Base-by-base conservation (phyloP, 371 early-diverging fungal species). In the Edhazardia aedis region DNA sequence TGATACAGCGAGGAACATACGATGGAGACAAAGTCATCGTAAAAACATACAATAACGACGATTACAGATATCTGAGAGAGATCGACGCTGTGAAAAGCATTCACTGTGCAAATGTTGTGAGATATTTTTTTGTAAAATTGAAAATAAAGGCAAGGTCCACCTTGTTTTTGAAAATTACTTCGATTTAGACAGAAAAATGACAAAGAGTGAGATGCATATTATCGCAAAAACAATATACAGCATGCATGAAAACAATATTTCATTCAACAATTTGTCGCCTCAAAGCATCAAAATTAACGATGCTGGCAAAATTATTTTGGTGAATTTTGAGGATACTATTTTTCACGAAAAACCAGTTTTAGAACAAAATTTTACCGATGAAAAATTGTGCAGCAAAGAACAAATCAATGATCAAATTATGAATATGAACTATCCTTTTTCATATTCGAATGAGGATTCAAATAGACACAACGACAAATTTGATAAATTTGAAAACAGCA, bases 241-340 rank as follows among this genome's bases (percentile, higher is more conserved):
- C 33, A 12, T 49, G 33, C 49, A 49, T 19, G 6, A 7, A 29
- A 37, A 49, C n/a, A 23, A 23, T 49, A 33, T 49, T 29, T 14
- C 22, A 0, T 28, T 30, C 24, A 28, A 28, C 14, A 49, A 49
- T 37, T 21, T 49, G 11, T 4, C 6, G n/a, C 9, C 0, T 33
- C 19, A 43, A 16, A 9, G 7, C 6, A 19, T 43, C 6, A 9
- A 19, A 9, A 23, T 43, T 16, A 43, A 19, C 6, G 11, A 43
- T 19, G 23, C 6, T 19, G 23, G 23, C 6, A 14, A 11, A 7
- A 11, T 6, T 19, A 43, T 43, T 19, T 23, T 43, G 23, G 19
- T 16, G 16, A 16, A 43, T 43, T 43, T 43, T 43, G 43, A 43
- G 19, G 43, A 43, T 23, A 14, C 33, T 9, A 33, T 7, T 7